A percentile compares a stretch with the other conserved stretches of the same genome.
These are phyloP conservation scores for Cupressus sempervirens DNA, from an alignment of 75 land plant species.

Conservation along the genomic window DNA sequence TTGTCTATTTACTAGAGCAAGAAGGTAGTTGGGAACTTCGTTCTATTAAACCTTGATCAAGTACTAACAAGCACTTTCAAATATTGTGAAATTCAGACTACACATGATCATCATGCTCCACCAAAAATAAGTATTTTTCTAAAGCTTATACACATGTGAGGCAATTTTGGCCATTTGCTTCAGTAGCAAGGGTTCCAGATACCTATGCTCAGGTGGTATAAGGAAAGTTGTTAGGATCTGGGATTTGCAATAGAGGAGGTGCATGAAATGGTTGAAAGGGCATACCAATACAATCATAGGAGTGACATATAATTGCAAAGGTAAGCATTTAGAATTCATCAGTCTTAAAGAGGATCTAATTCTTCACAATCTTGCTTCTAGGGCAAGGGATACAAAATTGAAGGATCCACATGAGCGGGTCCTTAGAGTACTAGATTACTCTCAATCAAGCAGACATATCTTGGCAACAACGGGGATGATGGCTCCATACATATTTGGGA, in stretches of 20 bases:
- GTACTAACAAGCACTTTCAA: neutral
- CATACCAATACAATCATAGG: constrained; percentile 88
- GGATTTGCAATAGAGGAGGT: constrained; percentile 91
- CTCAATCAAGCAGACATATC: constrained; percentile 82
- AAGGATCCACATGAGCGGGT: constrained; percentile 96
- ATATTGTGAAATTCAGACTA: constrained; percentile 8
- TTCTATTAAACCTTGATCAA: constrained; percentile 36
- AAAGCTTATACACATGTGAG: constrained; percentile 29
- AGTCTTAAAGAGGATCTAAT: constrained; percentile 90
- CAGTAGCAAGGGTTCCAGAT: constrained; percentile 88
- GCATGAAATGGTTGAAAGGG: constrained; percentile 94
- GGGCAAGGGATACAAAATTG: constrained; percentile 71
- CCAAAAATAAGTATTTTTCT: too few relatives aligned
- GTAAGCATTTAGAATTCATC: constrained; percentile 93
- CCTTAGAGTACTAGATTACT: constrained; percentile 92
- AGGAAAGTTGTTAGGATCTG: constrained; percentile 89
- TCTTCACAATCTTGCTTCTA: constrained; percentile 94
- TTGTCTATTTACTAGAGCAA: constrained; percentile 80
- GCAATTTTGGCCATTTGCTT: constrained; percentile 76
- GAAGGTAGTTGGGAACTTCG: constrained; percentile 93
- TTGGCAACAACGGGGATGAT: constrained; percentile 97
- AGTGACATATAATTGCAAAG: constrained; percentile 88
- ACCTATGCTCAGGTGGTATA: constrained; percentile 91
- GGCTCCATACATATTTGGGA: constrained; percentile 95
- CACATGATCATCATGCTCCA: neutral